A percentile compares a stretch with the other conserved stretches of the same genome.
Conservation (phyloP, 306 rosid species). For the Arachis hypogaea region DNA sequence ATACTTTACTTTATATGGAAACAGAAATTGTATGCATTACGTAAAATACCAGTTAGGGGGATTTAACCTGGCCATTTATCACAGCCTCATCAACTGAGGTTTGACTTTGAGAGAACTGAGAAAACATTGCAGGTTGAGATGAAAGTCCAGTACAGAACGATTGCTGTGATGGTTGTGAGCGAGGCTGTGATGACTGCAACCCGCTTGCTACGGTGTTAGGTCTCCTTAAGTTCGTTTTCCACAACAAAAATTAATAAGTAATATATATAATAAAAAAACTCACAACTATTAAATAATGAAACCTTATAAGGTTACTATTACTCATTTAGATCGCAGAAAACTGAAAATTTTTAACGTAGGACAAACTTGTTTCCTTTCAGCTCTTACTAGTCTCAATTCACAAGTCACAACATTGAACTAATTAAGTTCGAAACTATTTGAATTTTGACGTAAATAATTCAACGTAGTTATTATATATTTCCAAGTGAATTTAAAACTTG, state of each 20-base stretch:
- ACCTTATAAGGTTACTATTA: not conserved
- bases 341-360: not conserved
- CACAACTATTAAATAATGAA: not conserved
- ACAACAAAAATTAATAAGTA: not conserved
- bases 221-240: constrained; percentile 50
- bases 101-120: constrained; percentile 88
- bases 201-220: constrained; percentile 57
- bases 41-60: constrained; percentile 16
- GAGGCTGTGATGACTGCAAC: constrained; percentile 74
- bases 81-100: constrained; percentile 70
- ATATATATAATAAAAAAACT: not conserved
- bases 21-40: constrained; percentile 5
- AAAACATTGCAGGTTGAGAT: constrained; percentile 76
- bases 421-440: not conserved
- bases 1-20: not conserved
- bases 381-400: not conserved
- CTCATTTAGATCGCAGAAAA: not conserved
- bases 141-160: constrained; percentile 85
- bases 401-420: not conserved
- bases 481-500: not conserved
- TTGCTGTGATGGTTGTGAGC: constrained; percentile 87
- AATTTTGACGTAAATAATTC: not conserved
- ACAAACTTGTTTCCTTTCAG: not conserved
- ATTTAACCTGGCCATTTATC: constrained; percentile 73
- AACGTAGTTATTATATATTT: not conserved